Evolutionary conservation across 2,329 filamentous ascomycete genomes (phyloP), one percentile per base, ranked within the genome.

Genomic region (Phyllosticta capitalensis): DNA sequence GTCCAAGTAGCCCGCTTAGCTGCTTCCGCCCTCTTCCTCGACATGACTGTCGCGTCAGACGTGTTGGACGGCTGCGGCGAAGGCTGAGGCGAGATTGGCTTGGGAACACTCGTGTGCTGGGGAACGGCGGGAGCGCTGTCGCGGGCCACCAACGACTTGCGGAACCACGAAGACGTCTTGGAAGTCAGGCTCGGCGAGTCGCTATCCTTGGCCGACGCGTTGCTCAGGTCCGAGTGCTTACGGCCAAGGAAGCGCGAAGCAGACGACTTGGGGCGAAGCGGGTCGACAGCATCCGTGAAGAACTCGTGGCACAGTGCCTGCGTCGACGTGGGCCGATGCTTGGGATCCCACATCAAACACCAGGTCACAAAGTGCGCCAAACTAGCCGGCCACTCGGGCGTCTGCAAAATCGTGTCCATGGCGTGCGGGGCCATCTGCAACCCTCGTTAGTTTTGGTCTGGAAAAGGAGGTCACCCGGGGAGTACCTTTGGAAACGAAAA

Each of bases 341-440:
- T 95, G 10, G 94, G 94, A 73, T 99, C 94, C 94, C 94, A 99
- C 89, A 97, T 94, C 65, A 99, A 76, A 74, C 94, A 99, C 91
- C 91, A 96, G 17, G 94, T 99, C 61, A 99, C 94, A 69, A 99
- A 97, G 61, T 95, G 85, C 68, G 87, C 88, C 59, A 99, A 81
- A 20, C 90, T 87, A 1, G 87, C 77, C 5, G 94, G 94, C 94
- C 94, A 99, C 69, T 96, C 90, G 17, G 94, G 91, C 24, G 88
- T 73, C 69, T 90, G 90, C 7, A 99, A 80, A 65, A 97, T 94
- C 5, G 90, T 95, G 67, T 97, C 92, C 83, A 99, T 90, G 19
- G 92, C 84, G 73, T 97, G 94, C 55, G 94, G 94, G 21, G 94
- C 92, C 94, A 99, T 97, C 84, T 94, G 45, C 10, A 55, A 58